Percentiles rank a stretch among this genome's conserved stretches.
Conservation (phyloP, 2,329 filamentous ascomycete species). For the Alternaria ventricosa region DNA sequence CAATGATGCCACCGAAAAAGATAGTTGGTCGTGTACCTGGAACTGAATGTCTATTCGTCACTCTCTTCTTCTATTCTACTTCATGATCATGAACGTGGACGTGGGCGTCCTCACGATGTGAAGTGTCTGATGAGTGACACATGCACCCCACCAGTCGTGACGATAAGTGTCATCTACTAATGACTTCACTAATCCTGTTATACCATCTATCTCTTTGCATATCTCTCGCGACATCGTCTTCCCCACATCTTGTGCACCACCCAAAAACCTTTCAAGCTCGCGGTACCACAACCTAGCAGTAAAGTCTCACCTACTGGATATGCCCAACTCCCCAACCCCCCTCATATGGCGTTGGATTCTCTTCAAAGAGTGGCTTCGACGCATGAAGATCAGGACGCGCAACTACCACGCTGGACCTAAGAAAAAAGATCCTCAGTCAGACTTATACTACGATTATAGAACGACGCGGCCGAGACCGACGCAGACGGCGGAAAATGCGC, state of each 20-base stretch:
- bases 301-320: neutral
- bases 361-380: slow-evolving; percentile 3
- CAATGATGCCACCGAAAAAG: neutral
- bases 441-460: slow-evolving; percentile 8
- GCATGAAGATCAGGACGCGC: neutral
- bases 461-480: neutral
- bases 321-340: neutral
- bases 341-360: neutral
- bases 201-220: neutral
- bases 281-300: neutral
- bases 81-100: neutral
- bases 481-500: neutral
- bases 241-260: neutral
- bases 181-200: neutral
- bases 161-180: neutral
- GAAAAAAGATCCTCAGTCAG: neutral
- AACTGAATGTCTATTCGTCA: neutral
- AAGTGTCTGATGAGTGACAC: neutral
- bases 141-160: neutral
- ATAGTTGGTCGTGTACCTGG: neutral
- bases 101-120: neutral
- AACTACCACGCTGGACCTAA: slow-evolving; percentile 2
- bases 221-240: neutral
- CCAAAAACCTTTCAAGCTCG: neutral
- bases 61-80: neutral